Evolutionary conservation across 768 basidiomycete genomes (phyloP).

Genomic region (Collybia nuda): DNA sequence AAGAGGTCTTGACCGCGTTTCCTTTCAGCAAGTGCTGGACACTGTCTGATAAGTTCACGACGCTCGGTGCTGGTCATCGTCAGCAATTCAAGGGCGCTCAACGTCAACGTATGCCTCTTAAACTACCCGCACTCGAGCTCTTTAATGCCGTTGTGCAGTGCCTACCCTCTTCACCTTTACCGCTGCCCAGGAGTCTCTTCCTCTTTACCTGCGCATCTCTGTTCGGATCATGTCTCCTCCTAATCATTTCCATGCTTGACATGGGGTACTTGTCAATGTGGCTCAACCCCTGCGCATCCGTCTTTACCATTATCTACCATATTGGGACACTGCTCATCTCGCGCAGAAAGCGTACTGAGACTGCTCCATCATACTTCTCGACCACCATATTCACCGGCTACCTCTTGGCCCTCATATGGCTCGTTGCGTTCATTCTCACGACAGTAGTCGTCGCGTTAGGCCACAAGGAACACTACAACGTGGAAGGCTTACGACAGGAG

Average conservation of each 20-base stretch:
- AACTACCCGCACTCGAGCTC: slow-evolving; percentile 2
- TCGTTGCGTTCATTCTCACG: slow-evolving; percentile 27
- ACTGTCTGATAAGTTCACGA: slow-evolving; percentile 15
- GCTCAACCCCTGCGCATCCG: slow-evolving; percentile 26
- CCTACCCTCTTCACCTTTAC: slow-evolving; percentile 11
- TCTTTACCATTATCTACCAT: slow-evolving; percentile 30
- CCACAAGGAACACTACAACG: slow-evolving; percentile 13
- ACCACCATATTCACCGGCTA: slow-evolving; percentile 28
- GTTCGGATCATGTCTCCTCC: slow-evolving; percentile 18
- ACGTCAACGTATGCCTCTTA: background rate
- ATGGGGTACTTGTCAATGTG: slow-evolving; percentile 31
- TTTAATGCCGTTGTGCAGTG: background rate
- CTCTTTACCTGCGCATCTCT: slow-evolving; percentile 25
- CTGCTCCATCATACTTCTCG: slow-evolving; percentile 31
- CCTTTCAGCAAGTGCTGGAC: slow-evolving; percentile 24
- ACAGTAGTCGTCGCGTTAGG: slow-evolving; percentile 21
- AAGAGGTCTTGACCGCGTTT: slow-evolving; percentile 1
- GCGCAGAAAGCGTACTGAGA: slow-evolving; percentile 19
- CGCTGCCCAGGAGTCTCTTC: slow-evolving; percentile 24
- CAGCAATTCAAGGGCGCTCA: slow-evolving; percentile 4
- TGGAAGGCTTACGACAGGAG: slow-evolving; percentile 16
- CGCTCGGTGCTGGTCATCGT: slow-evolving; percentile 28
- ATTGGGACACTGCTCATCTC: slow-evolving; percentile 23
- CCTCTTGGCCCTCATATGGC: slow-evolving; percentile 28
- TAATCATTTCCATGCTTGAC: slow-evolving; percentile 32